These are phyloP conservation scores for Plasmodium malariae DNA, from an alignment of 169 alveolate genomes.

Conservation along the genomic window DNA sequence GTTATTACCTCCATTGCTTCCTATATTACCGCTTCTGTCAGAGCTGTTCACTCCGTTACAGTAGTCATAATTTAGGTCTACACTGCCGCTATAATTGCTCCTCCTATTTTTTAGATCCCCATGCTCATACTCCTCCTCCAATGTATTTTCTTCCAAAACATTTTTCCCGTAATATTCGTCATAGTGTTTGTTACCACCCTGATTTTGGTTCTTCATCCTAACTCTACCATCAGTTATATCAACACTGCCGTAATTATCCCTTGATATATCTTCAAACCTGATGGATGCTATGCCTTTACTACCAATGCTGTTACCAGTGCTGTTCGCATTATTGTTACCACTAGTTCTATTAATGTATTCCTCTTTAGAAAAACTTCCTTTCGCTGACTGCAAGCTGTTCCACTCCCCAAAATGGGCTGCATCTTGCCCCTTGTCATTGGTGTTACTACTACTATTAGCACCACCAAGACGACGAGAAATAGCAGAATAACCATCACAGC, in stretches of 20 bases:
- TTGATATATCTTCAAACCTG: background rate
- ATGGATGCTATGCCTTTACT: background rate
- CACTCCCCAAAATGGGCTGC: no score
- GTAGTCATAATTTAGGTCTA: background rate
- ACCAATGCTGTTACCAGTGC: no score
- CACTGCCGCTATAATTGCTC: background rate
- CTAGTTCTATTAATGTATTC: no score
- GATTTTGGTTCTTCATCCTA: background rate
- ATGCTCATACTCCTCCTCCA: no score
- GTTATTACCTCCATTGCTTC: background rate
- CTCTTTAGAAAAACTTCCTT: no score
- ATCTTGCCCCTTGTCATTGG: no score
- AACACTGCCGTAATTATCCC: background rate
- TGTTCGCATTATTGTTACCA: no score
- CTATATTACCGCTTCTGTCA: background rate
- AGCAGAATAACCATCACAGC: no score
- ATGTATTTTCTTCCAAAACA: background rate
- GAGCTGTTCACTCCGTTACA: background rate
- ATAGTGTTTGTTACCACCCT: background rate
- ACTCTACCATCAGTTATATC: background rate
- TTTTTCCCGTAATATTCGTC: background rate
- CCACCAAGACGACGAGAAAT: no score
- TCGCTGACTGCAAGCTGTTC: no score
- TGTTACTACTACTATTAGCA: no score
- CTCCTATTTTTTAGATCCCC: background rate